A percentile compares a stretch with the other conserved stretches of the same genome.
Evolutionary conservation across 805 yeast genomes (phyloP).

Genomic region (Ogataea thermomethanolica): DNA sequence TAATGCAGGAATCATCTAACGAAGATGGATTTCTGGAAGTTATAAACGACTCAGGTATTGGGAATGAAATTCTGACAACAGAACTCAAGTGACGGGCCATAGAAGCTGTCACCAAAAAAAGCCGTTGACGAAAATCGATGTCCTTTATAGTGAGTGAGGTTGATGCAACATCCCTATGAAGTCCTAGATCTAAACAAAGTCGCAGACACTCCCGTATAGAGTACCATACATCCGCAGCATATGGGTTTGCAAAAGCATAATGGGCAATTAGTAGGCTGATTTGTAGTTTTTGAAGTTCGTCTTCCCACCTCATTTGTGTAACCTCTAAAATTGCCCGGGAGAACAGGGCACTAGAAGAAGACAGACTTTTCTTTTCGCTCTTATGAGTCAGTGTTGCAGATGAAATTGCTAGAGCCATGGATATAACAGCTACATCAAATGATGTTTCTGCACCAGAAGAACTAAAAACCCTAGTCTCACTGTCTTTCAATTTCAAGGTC

Average conservation of each 20-base stretch:
- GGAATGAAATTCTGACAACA: slow-evolving; percentile 11
- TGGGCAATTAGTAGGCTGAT: slow-evolving; percentile 13
- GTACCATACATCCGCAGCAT: slow-evolving; percentile 17
- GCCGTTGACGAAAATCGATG: slow-evolving; percentile 9
- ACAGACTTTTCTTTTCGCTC: neutral
- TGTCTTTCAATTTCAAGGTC: slow-evolving; percentile 9
- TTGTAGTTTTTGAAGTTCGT: slow-evolving; percentile 11
- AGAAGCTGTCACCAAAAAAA: slow-evolving; percentile 11
- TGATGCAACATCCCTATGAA: slow-evolving; percentile 10
- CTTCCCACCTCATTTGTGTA: slow-evolving; percentile 1
- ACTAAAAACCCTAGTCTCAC: slow-evolving; percentile 7
- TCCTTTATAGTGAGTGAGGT: slow-evolving; percentile 7
- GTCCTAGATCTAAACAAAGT: slow-evolving; percentile 14
- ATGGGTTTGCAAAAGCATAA: slow-evolving; percentile 19
- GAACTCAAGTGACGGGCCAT: slow-evolving; percentile 17
- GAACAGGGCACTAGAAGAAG: neutral
- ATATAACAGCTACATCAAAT: neutral
- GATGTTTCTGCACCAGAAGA: neutral
- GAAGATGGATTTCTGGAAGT: slow-evolving; percentile 12
- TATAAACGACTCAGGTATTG: slow-evolving; percentile 10
- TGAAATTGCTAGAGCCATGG: slow-evolving; percentile 1
- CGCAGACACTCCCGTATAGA: slow-evolving; percentile 12
- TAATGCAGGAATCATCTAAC: slow-evolving; percentile 16
- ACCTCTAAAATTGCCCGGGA: neutral
- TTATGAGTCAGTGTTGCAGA: slow-evolving; percentile 1